Base-by-base conservation (phyloP, 2,329 filamentous ascomycete species). In the Coniochaeta prunicola region DNA sequence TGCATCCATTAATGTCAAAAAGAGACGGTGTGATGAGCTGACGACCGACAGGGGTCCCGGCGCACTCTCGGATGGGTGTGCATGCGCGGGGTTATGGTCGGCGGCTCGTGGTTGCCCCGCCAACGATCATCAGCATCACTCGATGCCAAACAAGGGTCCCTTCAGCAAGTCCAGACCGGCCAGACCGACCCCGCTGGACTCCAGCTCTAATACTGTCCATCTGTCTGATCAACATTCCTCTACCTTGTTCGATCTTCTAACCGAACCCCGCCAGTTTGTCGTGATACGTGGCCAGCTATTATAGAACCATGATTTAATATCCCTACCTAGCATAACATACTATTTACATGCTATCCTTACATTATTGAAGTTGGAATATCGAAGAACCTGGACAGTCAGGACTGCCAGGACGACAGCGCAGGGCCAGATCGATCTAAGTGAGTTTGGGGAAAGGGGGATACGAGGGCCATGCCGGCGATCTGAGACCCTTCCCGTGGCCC, bases 271-370 rank as follows among this genome's bases (percentile, higher is more conserved):
- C 57, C 40, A 45, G 38, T n/a, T 56, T 38, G 40, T 42, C 53
- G 38, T 56, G 45, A 30, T 56, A 56, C 54, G 54, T 56, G 54
- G 54, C 45, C 38, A 57, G 26, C 54, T 56, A 42, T 42, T 30
- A 40, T 56, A 56, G 24, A 33, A 56, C 26, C 19, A 36, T 30
- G n/a, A 56, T 65, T 54, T 36, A 54, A 34, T 36, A 54, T 54
- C 30, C 42, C 28, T n/a, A n/a, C n/a, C 21, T 2, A 50, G 12
- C 45, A 50, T 50, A 50, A n/a, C 33, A n/a, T 3, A 3, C 10
- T n/a, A 38, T 38, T 38, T 17, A 4, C 45, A 30, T 17, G 19
- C 45, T 55, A 55, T 55, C 21, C 53, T 3, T 28, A 36, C n/a
- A 28, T 13, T 30, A 38, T 19, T 26, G 13, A 31, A 56, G 53